These are phyloP conservation scores for Ehretia macrophylla DNA, from an alignment of 257 asterid genomes.

Conservation along the genomic window DNA sequence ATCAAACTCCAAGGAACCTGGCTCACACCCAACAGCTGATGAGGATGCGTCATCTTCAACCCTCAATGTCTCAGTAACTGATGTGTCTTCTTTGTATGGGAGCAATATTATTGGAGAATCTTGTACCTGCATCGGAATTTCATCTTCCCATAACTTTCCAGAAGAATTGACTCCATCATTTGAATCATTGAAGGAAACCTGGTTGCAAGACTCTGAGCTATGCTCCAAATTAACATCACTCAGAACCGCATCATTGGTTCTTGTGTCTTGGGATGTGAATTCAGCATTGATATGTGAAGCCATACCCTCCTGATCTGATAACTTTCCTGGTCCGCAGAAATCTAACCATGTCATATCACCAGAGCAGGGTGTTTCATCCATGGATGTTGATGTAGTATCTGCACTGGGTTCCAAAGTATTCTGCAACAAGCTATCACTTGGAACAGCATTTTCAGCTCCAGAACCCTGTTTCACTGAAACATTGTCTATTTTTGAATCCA, in stretches of 20 bases:
- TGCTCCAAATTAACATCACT: constrained; percentile 24
- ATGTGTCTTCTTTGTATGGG: constrained; percentile 46
- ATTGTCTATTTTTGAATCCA: constrained; percentile 31
- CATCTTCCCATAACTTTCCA: constrained; percentile 29
- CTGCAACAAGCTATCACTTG: constrained; percentile 23
- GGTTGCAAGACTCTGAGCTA: constrained; percentile 32
- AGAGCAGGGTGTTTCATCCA: constrained; percentile 4
- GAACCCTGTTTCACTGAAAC: constrained; percentile 25
- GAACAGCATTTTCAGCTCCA: constrained; percentile 36
- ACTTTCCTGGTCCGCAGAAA: constrained; percentile 26
- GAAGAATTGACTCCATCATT: constrained; percentile 25
- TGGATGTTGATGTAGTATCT: constrained; percentile 5
- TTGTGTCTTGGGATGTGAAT: constrained; percentile 19
- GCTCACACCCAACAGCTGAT: constrained; percentile 34
- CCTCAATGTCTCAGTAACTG: constrained; percentile 24
- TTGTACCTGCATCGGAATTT: constrained; percentile 35
- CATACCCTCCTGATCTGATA: constrained; percentile 23
- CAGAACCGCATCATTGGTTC: constrained; percentile 22
- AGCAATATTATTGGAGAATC: constrained; percentile 45
- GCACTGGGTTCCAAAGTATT: constrained; percentile 20
- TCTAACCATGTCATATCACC: constrained; percentile 19
- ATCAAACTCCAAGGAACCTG: constrained; percentile 47
- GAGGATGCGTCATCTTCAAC: constrained; percentile 30
- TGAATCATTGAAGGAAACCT: constrained; percentile 26
- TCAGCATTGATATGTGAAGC: constrained; percentile 23